A percentile compares a stretch with the other conserved stretches of the same genome.
Conservation (phyloP, 2,329 filamentous ascomycete species). For the Chaetothyriales sp. region DNA sequence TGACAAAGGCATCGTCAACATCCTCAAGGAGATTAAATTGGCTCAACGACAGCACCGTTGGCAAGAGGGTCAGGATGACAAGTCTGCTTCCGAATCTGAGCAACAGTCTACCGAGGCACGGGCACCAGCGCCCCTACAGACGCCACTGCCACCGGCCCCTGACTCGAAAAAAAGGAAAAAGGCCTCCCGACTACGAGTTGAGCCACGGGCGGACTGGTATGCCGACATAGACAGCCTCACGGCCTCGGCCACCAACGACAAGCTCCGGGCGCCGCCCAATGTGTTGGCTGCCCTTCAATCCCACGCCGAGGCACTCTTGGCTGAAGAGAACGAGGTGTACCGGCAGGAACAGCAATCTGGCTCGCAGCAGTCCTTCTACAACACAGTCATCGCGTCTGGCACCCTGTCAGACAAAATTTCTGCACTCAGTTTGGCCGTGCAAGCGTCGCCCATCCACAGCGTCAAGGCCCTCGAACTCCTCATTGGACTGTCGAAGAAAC, state of each 20-base stretch:
- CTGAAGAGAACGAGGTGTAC: conserved; percentile 66
- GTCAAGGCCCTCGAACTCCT: conserved; percentile 77
- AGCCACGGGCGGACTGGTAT: conserved; percentile 56
- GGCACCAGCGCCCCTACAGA: conserved; percentile 18
- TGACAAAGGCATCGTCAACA: conserved; percentile 26
- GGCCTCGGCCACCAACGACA: conserved; percentile 27
- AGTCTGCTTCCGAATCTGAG: conserved; percentile 27
- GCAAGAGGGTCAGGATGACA: conserved; percentile 17
- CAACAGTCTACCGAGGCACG: conserved; percentile 28
- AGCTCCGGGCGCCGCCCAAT: conserved; percentile 34
- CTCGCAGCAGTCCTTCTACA: conserved; percentile 89
- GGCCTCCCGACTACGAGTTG: conserved; percentile 26
- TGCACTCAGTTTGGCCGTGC: conserved; percentile 80
- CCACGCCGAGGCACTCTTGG: conserved; percentile 61
- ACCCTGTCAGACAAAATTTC: conserved; percentile 96
- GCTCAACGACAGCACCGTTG: conserved; percentile 24
- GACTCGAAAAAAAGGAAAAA: conserved; percentile 1
- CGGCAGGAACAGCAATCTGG: conserved; percentile 55
- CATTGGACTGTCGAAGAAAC: conserved; percentile 72
- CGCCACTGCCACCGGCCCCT: neutral
- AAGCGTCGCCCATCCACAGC: conserved; percentile 92
- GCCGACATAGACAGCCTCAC: conserved; percentile 43
- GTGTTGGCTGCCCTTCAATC: conserved; percentile 39
- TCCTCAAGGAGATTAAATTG: conserved; percentile 29
- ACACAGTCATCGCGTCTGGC: conserved; percentile 91